phyloP scores from a whole-genome alignment of 768 basidiomycete genomes.

The Lactarius sanguifluus region DNA sequence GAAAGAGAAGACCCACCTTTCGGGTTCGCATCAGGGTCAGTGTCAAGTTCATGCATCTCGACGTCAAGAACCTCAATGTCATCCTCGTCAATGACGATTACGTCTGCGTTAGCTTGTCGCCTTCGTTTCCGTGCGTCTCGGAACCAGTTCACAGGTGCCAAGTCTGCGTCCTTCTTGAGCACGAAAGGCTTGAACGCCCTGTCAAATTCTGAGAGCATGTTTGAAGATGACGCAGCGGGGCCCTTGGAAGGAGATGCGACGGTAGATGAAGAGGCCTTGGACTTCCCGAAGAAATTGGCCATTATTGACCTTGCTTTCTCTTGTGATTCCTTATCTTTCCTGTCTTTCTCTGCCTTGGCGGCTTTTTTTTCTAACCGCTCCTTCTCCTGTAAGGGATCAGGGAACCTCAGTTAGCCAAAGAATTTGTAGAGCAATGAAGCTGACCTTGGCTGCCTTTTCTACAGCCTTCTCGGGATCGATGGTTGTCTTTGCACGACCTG shows the following conservation, averaged over 20 bases:
- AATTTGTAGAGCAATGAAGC: conserved; percentile 7
- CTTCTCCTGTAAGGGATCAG: conserved; percentile 52
- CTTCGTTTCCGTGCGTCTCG: conserved; percentile 34
- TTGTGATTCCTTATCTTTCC: conserved; percentile 66
- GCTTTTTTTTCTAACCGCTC: conserved; percentile 66
- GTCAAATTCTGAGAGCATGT: conserved; percentile 60
- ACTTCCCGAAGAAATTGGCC: conserved; percentile 75
- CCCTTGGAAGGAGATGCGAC: conserved; percentile 32
- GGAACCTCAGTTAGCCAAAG: neutral
- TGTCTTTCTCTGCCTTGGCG: conserved; percentile 68
- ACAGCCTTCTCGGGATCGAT: conserved; percentile 57
- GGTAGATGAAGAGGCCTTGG: conserved; percentile 39
- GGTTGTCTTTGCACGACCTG: conserved; percentile 49
- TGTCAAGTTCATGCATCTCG: conserved; percentile 33
- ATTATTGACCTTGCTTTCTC: conserved; percentile 74
- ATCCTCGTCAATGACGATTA: conserved; percentile 63
- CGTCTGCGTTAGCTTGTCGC: conserved; percentile 37
- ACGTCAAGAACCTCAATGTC: conserved; percentile 36
- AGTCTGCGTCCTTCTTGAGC: conserved; percentile 66
- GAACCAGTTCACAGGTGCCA: conserved; percentile 79
- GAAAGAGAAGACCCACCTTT: conserved; percentile 40
- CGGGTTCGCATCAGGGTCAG: conserved; percentile 35
- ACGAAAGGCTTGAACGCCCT: conserved; percentile 77
- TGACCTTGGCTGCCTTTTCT: conserved; percentile 60
- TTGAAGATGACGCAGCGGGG: conserved; percentile 38